Conservation (phyloP, 441 rosid species). For the Erodium moschatum region DNA sequence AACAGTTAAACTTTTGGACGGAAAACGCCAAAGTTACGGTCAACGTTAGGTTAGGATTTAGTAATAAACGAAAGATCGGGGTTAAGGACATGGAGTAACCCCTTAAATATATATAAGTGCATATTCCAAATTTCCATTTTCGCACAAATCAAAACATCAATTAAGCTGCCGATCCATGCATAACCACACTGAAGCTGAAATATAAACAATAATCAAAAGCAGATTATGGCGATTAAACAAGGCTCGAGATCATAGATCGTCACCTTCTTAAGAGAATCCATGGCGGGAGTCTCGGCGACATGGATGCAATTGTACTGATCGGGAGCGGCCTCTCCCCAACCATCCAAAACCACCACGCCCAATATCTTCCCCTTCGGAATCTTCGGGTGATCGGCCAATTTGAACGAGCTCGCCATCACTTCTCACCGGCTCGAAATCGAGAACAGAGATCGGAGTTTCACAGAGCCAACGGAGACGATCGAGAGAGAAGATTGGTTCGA, state of each 20-base stretch:
- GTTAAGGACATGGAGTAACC: too few species aligned
- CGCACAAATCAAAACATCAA: background rate
- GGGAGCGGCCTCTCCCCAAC: constrained; percentile 91
- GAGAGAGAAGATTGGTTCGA: background rate
- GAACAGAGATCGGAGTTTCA: background rate
- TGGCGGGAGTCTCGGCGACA: constrained; percentile 74
- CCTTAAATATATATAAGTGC: background rate
- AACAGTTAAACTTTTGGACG: too few species aligned
- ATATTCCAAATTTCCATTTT: background rate
- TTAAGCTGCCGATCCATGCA: background rate
- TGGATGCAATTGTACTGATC: constrained; percentile 84
- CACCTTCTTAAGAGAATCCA: constrained; percentile 88
- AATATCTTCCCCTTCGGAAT: constrained; percentile 69
- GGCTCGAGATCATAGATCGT: background rate
- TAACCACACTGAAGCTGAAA: background rate
- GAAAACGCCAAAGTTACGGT: too few species aligned
- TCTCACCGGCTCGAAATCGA: background rate
- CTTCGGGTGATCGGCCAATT: constrained; percentile 69
- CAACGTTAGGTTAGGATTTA: too few species aligned
- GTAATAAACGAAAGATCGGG: too few species aligned
- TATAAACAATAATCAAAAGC: background rate
- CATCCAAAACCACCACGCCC: constrained; percentile 75
- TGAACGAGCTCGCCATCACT: constrained; percentile 52
- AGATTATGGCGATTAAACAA: background rate
- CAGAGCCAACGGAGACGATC: background rate